Conservation (phyloP, 305 asterid species). For the Solanum hybrid region DNA sequence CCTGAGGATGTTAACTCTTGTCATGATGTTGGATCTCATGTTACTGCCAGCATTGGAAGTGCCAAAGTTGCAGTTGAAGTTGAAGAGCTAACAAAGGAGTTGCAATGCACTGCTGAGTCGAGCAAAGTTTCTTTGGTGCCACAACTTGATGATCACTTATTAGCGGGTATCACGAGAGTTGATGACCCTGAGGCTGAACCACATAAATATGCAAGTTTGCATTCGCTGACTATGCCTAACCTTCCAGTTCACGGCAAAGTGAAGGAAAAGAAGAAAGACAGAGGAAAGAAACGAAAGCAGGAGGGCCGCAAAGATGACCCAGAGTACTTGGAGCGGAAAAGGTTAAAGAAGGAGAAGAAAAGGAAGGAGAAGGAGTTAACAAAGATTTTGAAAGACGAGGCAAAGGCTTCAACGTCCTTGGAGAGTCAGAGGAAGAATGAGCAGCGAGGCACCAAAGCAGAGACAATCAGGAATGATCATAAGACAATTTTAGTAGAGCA, state of each 20-base stretch:
- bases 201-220: slow-evolving; percentile 30
- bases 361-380: slow-evolving; percentile 80
- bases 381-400: slow-evolving; percentile 41
- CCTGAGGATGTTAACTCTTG: slow-evolving; percentile 71
- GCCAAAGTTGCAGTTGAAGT: slow-evolving; percentile 54
- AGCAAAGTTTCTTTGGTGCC: slow-evolving; percentile 42
- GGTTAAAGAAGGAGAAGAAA: slow-evolving; percentile 80
- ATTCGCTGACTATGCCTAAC: slow-evolving; percentile 18
- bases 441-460: slow-evolving; percentile 15
- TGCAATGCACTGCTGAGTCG: slow-evolving; percentile 94
- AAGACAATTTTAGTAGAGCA: slow-evolving; percentile 8
- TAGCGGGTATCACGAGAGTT: slow-evolving; percentile 17
- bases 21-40: slow-evolving; percentile 90
- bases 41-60: slow-evolving; percentile 92
- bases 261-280: slow-evolving; percentile 36
- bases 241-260: slow-evolving; percentile 11
- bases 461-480: slow-evolving; percentile 7
- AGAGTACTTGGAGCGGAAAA: slow-evolving; percentile 49
- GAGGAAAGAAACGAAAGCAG: slow-evolving; percentile 55
- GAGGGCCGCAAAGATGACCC: slow-evolving; percentile 41
- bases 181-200: slow-evolving; percentile 22
- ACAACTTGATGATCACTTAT: slow-evolving; percentile 22
- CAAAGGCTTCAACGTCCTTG: slow-evolving; percentile 16
- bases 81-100: slow-evolving; percentile 56
- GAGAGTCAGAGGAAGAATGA: slow-evolving; percentile 19